Evolutionary conservation across 495 filamentous ascomycete species (phyloP), one percentile per base, ranked within the genome.

Genomic region (Saxispiralis lemnorum): DNA sequence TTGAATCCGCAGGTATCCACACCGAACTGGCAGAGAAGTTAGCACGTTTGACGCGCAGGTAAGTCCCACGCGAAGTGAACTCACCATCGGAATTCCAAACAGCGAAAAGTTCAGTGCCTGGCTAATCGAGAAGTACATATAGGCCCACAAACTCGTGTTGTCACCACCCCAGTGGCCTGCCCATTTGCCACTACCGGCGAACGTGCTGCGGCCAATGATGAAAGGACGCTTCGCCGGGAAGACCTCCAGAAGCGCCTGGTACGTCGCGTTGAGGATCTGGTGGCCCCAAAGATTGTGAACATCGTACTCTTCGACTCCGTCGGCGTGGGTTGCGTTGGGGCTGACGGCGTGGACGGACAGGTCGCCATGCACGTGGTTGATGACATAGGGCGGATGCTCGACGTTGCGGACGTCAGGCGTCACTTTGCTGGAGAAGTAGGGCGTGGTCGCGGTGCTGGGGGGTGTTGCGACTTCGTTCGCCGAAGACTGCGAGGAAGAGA

Each of bases 81-180:
- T 83, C 46, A 88, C 86, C 81, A 92, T 88, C 6, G 84, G 84
- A 13, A 92, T 78, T 37, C 82, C 83, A 47, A 85, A 88, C 6
- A 92, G 68, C 11, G 73, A 76, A 63, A 86, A 87, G 2, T 74
- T 77, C 0, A 92, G 61, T 0, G 81, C 83, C 57, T 93, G 84
- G 0, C 82, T 71, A 54, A 93, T 92, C 20, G 76, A 76, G 57
- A 83, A 81, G 61, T 64, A 79, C 45, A 48, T 48, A 36, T 49
- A 55, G 9, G 66, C 62, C 72, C 76, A 89, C 12, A 68, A 63
- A 4, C 75, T 76, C 32, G 63, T 62, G 54, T 93, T 92, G 56
- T 92, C 84, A 9, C 84, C 83, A 12, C 83, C 83, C 84, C 84
- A 93, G 56, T 93, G 84, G 14, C 81, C 84, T 2, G 82, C 81